phyloP scores from a whole-genome alignment of 2,329 filamentous ascomycete species.

The Scopulariopsis brevicaulis region DNA sequence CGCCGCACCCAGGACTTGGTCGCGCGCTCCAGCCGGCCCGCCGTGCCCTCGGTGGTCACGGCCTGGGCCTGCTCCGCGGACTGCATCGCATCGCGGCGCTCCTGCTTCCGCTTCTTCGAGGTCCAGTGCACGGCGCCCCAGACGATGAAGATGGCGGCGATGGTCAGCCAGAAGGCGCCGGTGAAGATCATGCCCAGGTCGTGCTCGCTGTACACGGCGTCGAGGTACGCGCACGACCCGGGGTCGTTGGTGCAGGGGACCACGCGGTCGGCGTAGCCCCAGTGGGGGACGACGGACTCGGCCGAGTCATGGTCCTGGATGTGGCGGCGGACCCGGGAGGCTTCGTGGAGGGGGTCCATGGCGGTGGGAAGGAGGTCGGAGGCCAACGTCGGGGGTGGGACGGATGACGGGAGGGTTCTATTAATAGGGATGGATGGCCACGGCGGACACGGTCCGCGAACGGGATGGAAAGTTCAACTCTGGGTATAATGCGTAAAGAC shows the following conservation, averaged over 20 bases:
- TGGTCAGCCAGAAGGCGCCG: conserved; percentile 36
- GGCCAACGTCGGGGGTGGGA: not conserved
- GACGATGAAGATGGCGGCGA: conserved; percentile 28
- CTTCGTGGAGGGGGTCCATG: not conserved
- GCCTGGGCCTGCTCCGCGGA: conserved; percentile 13
- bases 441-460: too few species aligned
- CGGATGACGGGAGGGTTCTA: not conserved
- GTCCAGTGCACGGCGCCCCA: conserved; percentile 21
- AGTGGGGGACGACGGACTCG: conserved; percentile 25
- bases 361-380: not conserved
- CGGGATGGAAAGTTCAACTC: not conserved
- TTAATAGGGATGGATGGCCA: too few species aligned
- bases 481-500: conserved; percentile 10
- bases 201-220: conserved; percentile 36
- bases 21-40: conserved; percentile 21
- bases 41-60: conserved; percentile 7
- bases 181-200: conserved; percentile 38
- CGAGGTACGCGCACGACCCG: conserved; percentile 37
- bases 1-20: conserved; percentile 28
- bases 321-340: conserved; percentile 13
- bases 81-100: not conserved
- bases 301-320: conserved; percentile 29
- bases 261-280: conserved; percentile 33
- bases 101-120: not conserved
- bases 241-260: conserved; percentile 32